A percentile compares a stretch with the other conserved stretches of the same genome.
Evolutionary conservation across 176 grass and related monocot genomes (phyloP).

Genomic region (Poa annua): DNA sequence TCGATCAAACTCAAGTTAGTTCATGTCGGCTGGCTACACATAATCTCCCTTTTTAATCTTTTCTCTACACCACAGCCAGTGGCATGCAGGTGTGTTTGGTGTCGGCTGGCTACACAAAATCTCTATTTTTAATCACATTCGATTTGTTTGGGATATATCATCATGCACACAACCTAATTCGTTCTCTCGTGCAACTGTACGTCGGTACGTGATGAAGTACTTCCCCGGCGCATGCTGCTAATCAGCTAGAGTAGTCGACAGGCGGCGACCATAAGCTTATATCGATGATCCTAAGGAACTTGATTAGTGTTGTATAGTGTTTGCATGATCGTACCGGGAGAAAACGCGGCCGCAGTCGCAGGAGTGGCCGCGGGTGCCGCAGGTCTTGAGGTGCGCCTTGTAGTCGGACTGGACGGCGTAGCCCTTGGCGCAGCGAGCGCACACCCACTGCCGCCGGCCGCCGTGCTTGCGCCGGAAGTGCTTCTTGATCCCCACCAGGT

Average conservation of each 20-base stretch:
- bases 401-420: slow-evolving; percentile 96
- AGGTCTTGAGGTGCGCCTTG: slow-evolving; percentile 98
- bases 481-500: slow-evolving; percentile 93
- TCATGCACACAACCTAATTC: neutral
- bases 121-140: neutral
- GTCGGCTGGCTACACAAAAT: slow-evolving; percentile 32
- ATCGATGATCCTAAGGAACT: neutral
- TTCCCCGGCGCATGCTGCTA: neutral
- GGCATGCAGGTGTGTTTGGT: neutral
- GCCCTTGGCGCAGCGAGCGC: slow-evolving; percentile 75
- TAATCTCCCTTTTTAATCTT: neutral
- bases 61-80: too few relatives aligned
- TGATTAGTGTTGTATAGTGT: neutral
- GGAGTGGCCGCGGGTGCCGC: slow-evolving; percentile 89
- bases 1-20: slow-evolving; percentile 49
- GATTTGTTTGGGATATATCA: neutral
- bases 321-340: slow-evolving; percentile 49
- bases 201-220: neutral
- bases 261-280: too few relatives aligned
- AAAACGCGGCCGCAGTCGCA: slow-evolving; percentile 96
- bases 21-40: slow-evolving; percentile 37
- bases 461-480: slow-evolving; percentile 93
- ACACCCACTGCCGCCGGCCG: slow-evolving; percentile 77
- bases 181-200: neutral
- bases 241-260: neutral